These are phyloP conservation scores for Eucalyptus marginata DNA, from an alignment of 345 rosid species.

Conservation along the genomic window DNA sequence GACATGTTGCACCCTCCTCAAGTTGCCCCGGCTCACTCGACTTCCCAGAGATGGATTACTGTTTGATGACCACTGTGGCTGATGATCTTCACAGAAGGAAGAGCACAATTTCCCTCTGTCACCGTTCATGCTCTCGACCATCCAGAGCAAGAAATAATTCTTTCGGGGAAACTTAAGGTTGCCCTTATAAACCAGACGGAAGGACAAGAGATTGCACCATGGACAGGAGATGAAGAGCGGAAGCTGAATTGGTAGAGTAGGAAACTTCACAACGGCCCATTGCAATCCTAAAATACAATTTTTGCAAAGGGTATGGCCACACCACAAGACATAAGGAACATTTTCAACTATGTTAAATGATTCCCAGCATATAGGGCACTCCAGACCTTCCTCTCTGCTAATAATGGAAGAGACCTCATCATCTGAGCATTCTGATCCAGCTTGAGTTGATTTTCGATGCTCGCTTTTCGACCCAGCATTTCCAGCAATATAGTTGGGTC, in stretches of 20 bases:
- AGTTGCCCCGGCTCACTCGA: conserved; percentile 9
- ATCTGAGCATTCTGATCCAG: conserved; percentile 55
- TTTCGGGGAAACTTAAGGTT: conserved; percentile 70
- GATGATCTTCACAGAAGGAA: conserved; percentile 22
- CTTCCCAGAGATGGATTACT: conserved; percentile 11
- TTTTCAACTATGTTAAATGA: conserved; percentile 90
- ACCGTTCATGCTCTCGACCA: conserved; percentile 88
- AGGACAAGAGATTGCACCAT: conserved; percentile 80
- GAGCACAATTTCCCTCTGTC: conserved; percentile 37
- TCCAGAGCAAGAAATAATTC: conserved; percentile 88
- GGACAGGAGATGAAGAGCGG: conserved; percentile 89
- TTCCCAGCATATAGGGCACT: conserved; percentile 90
- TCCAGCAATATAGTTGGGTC: conserved; percentile 32
- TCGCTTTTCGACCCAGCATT: conserved; percentile 25
- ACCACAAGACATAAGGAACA: conserved; percentile 84
- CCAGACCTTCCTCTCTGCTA: conserved; percentile 68
- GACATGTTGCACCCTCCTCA: conserved; percentile 22
- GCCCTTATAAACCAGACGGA: conserved; percentile 67
- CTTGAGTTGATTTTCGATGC: conserved; percentile 7
- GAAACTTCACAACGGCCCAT: conserved; percentile 66
- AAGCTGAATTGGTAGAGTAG: conserved; percentile 67
- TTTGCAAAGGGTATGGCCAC: conserved; percentile 89
- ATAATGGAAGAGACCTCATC: conserved; percentile 48
- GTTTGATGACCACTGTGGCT: conserved; percentile 13
- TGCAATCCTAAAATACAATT: conserved; percentile 79